Conservation (phyloP, 2,329 filamentous ascomycete genomes). For the Fusarium sp. region DNA sequence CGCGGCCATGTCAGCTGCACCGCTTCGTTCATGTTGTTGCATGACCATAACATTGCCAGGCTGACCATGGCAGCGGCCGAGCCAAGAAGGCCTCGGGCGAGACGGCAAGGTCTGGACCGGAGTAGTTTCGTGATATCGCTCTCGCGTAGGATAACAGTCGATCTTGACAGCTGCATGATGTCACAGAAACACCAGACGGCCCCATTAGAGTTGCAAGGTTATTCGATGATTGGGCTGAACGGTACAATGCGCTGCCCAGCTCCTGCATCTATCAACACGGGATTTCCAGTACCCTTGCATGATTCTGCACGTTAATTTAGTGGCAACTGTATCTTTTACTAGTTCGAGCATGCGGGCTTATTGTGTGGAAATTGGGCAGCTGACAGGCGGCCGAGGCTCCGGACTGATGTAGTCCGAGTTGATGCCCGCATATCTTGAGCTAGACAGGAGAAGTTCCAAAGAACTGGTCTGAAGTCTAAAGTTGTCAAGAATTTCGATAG, state of each 20-base stretch:
- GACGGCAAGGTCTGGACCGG: background rate
- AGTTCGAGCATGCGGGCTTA: background rate
- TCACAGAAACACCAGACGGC: background rate
- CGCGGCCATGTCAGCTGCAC: background rate
- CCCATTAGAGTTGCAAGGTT: constrained; percentile 10
- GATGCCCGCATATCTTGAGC: too few relatives aligned
- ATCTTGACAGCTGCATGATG: background rate
- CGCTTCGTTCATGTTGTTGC: constrained; percentile 23
- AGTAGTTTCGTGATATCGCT: constrained; percentile 2
- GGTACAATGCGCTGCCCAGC: background rate
- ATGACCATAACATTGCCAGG: background rate
- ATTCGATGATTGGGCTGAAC: background rate
- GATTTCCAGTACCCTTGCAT: background rate
- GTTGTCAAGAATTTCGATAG: too few relatives aligned
- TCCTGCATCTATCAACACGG: background rate
- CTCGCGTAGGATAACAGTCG: background rate
- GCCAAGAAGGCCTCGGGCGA: constrained; percentile 14
- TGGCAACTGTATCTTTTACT: background rate
- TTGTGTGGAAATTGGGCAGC: background rate
- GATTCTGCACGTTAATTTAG: background rate
- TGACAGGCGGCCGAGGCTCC: too few relatives aligned
- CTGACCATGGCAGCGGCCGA: constrained; percentile 12
- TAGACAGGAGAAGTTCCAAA: too few relatives aligned
- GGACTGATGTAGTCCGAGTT: too few relatives aligned
- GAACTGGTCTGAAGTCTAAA: too few relatives aligned